Conservation (phyloP, 805 yeast genomes). For the Barnettozyma vustinii region DNA sequence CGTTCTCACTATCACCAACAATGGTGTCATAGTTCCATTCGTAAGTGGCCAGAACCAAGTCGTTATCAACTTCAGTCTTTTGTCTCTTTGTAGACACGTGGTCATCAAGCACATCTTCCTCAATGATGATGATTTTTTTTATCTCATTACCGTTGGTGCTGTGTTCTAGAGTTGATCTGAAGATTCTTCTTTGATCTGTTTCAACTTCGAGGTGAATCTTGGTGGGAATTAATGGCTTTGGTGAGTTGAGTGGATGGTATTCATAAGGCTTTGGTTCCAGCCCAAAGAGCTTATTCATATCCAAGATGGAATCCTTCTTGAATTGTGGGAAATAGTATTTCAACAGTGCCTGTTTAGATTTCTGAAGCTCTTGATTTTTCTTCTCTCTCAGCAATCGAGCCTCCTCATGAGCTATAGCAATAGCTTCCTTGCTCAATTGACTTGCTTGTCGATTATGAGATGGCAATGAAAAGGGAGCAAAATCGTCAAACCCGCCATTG, state of each 20-base stretch:
- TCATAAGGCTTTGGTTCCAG: constrained; percentile 53
- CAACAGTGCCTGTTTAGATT: constrained; percentile 30
- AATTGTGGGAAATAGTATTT: constrained; percentile 59
- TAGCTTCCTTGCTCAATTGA: neutral
- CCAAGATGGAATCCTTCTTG: constrained; percentile 46
- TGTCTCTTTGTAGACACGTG: constrained; percentile 12
- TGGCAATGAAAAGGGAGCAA: neutral
- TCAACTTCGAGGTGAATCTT: constrained; percentile 57
- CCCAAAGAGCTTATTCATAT: constrained; percentile 60
- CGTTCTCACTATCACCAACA: constrained; percentile 35
- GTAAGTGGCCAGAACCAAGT: constrained; percentile 60
- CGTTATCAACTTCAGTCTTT: constrained; percentile 32
- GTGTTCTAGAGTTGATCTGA: constrained; percentile 31
- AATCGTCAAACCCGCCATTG: constrained; percentile 18
- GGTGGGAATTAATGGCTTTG: constrained; percentile 45
- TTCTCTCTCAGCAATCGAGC: constrained; percentile 6
- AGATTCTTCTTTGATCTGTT: constrained; percentile 51
- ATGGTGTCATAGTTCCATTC: constrained; percentile 74
- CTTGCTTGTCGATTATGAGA: neutral
- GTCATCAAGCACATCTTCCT: constrained; percentile 14
- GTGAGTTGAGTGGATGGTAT: constrained; percentile 34
- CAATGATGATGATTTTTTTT: constrained; percentile 15
- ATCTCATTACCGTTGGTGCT: constrained; percentile 4
- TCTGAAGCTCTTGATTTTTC: constrained; percentile 19
- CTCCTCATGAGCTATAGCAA: constrained; percentile 1